Evolutionary conservation across 257 asterid genomes (phyloP).

Genomic region (Solanum megistacrolobum): DNA sequence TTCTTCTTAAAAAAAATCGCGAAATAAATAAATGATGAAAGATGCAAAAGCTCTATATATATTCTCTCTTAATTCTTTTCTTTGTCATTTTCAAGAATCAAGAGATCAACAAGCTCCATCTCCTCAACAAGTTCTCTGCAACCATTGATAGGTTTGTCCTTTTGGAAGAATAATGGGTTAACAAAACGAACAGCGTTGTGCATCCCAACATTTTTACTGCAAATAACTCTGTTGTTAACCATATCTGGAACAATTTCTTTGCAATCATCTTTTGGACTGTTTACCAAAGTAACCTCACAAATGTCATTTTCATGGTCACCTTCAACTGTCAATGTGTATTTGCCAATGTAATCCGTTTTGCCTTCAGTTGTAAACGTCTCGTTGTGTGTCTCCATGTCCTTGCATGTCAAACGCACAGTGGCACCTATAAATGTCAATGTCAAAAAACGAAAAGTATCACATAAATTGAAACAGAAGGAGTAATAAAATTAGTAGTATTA

Average conservation of each 20-base stretch:
- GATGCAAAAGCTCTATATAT: not conserved
- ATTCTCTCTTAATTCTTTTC: not conserved
- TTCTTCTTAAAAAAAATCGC: not conserved
- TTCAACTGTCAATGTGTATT: slow-evolving; percentile 10
- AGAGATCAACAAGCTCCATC: not conserved
- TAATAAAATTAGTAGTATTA: not conserved
- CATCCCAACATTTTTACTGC: slow-evolving; percentile 27
- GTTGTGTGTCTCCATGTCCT: not conserved
- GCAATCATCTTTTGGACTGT: slow-evolving; percentile 25
- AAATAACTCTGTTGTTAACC: slow-evolving; percentile 7
- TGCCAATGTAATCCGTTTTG: slow-evolving; percentile 7
- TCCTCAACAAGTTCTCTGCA: slow-evolving; percentile 14
- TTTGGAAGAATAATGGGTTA: slow-evolving; percentile 31
- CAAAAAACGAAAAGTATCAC: too few relatives aligned
- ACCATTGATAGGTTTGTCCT: not conserved
- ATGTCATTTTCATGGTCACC: slow-evolving; percentile 37
- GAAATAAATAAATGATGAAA: not conserved
- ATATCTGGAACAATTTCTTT: not conserved
- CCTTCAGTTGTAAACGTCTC: slow-evolving; percentile 6
- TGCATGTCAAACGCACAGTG: slow-evolving; percentile 25
- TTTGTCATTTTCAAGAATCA: not conserved
- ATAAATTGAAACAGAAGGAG: too few relatives aligned
- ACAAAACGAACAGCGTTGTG: slow-evolving; percentile 9
- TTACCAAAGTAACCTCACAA: slow-evolving; percentile 20
- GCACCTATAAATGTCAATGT: slow-evolving; percentile 10